Conservation (phyloP, 257 asterid genomes). For the Leptodermis oblonga region DNA sequence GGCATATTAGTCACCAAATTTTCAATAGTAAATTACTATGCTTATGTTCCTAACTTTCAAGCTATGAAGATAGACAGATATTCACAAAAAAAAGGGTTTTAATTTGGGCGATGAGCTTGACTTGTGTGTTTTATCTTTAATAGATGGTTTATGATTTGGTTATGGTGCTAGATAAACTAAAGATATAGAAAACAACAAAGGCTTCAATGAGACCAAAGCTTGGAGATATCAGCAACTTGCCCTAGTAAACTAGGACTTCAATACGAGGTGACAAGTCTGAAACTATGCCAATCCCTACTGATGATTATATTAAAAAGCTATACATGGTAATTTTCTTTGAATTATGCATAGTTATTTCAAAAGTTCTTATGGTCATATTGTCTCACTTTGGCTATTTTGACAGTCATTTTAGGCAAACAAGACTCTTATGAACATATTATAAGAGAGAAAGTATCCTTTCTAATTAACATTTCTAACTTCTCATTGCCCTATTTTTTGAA, state of each 20-base stretch:
- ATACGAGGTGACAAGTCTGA: constrained; percentile 25
- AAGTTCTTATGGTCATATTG: not conserved
- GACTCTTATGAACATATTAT: constrained; percentile 48
- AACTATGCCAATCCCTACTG: constrained; percentile 30
- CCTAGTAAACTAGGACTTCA: constrained; percentile 29
- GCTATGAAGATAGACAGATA: too few species aligned
- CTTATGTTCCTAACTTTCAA: too few species aligned
- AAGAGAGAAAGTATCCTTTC: constrained; percentile 68
- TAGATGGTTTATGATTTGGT: not conserved
- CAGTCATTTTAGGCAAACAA: too few species aligned
- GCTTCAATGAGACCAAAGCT: constrained; percentile 41
- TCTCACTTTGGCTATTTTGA: too few species aligned
- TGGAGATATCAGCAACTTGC: constrained; percentile 64
- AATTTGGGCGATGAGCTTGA: not conserved
- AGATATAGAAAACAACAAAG: constrained; percentile 21
- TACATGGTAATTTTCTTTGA: constrained; percentile 35
- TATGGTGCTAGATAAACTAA: not conserved
- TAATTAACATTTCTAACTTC: not conserved
- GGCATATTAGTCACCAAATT: too few species aligned
- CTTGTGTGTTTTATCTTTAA: too few species aligned
- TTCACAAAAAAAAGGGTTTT: not conserved
- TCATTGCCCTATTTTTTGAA: not conserved
- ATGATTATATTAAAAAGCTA: too few species aligned
- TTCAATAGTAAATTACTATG: too few species aligned
- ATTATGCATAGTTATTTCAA: constrained; percentile 10